Evolutionary conservation across 768 basidiomycete species (phyloP), one percentile per base, ranked within the genome.

Genomic region (Agrocybe praecox): DNA sequence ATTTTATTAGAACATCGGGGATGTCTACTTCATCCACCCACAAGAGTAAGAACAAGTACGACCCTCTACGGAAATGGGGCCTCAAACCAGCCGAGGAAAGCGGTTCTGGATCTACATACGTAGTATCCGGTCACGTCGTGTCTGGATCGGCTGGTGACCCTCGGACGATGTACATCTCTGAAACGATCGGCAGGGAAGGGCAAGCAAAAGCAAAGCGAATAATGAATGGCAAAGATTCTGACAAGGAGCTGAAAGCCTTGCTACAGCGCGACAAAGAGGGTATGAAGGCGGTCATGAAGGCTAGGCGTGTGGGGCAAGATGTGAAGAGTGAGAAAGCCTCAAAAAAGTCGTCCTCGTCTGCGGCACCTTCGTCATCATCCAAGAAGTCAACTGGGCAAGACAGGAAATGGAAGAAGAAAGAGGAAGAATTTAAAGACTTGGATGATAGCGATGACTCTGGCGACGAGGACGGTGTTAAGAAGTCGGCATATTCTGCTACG

Each of bases 51-150:
- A 69, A 79, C 1, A 80, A 72, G 0, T 89, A 85, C 63, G 90
- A 93, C 60, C 87, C 90, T 8, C 73, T 74, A 2, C 80, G 80
- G n/a, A 85, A 92, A 69, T 88, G 86, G 87, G 92, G 92, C 2
- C 76, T 94, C 3, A 76, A 85, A 59, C 90, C 90, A 3, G 75
- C 70, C 8, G 74, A 79, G 26, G 66, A 76, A 15, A 53, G 67
- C 11, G 72, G 65, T 9, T 66, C 43, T 12, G 61, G 71, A 4
- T 74, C 87, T 52, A 92, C 93, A 7, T 97, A 96, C 65, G 78
- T 96, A 44, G 79, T 96, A 19, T 86, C 87, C 0, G 92, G 94
- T 2, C 90, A 92, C 56, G 76, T 93, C 52, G 80, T 94, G 10
- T 78, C 81, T 29, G 83, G 80, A 18, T 67, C 74, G 2, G 67